Evolutionary conservation across 306 rosid species (phyloP).

Genomic region (Rosa persica): DNA sequence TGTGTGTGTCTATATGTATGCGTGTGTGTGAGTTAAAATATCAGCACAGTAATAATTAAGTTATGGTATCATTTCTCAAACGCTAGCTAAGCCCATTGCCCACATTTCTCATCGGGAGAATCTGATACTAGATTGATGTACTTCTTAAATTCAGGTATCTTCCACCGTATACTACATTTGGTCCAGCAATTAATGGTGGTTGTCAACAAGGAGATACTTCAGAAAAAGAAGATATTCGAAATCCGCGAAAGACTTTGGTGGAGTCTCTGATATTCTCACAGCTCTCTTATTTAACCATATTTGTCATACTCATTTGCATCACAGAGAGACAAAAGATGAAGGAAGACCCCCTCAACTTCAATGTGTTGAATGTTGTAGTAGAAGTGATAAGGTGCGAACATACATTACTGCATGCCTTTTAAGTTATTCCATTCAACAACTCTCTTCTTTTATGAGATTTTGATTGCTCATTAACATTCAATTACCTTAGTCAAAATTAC

Average conservation of each 20-base stretch:
- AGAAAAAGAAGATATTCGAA: conserved; percentile 14
- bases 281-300: conserved; percentile 56
- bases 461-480: background rate
- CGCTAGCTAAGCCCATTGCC: too few species aligned
- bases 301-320: conserved; percentile 60
- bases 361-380: conserved; percentile 45
- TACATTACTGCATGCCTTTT: background rate
- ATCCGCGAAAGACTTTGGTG: conserved; percentile 16
- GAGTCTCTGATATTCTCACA: conserved; percentile 48
- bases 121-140: background rate
- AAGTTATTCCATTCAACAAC: background rate
- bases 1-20: too few species aligned
- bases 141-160: conserved; percentile 47
- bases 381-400: conserved; percentile 54
- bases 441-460: background rate
- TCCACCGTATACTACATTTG: conserved; percentile 54
- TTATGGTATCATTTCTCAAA: too few species aligned
- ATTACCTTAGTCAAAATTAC: too few species aligned
- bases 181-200: conserved; percentile 25
- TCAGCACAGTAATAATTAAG: too few species aligned
- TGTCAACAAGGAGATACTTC: conserved; percentile 10
- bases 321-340: conserved; percentile 57
- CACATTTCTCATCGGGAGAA: too few species aligned
- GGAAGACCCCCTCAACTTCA: conserved; percentile 78
- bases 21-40: too few species aligned